These are phyloP conservation scores for Akanthomyces uredinophilus DNA, from an alignment of 2,329 filamentous ascomycete species.

Conservation along the genomic window DNA sequence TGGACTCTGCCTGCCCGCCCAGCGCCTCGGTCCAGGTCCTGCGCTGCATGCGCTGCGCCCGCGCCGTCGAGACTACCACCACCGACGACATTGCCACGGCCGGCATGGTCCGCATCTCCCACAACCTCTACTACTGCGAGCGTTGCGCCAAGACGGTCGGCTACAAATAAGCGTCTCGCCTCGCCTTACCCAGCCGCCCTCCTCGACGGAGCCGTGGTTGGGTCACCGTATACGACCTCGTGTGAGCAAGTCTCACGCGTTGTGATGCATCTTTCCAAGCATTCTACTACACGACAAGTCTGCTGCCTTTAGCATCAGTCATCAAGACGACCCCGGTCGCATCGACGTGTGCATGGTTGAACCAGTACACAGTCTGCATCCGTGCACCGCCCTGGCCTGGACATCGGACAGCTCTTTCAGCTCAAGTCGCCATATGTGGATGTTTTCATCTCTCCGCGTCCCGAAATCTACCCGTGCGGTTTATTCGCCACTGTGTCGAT, in stretches of 20 bases:
- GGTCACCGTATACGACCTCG: not conserved
- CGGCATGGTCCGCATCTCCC: slow-evolving; percentile 61
- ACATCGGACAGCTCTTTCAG: not conserved
- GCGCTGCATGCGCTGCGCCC: slow-evolving; percentile 58
- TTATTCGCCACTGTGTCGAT: not conserved
- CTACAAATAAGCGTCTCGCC: slow-evolving; percentile 45
- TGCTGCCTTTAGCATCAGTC: not conserved
- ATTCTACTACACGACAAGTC: not conserved
- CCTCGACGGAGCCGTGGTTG: not conserved
- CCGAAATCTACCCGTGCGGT: not conserved
- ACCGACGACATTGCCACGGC: slow-evolving; percentile 53
- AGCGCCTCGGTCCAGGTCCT: slow-evolving; percentile 54
- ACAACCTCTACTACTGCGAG: slow-evolving; percentile 62
- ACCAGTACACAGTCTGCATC: not conserved
- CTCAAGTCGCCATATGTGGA: not conserved
- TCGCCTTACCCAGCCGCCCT: not conserved
- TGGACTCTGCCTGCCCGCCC: slow-evolving; percentile 41
- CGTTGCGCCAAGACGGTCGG: slow-evolving; percentile 60
- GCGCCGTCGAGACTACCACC: slow-evolving; percentile 54
- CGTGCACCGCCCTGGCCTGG: not conserved
- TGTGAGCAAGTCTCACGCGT: not conserved
- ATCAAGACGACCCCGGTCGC: not conserved
- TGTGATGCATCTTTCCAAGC: not conserved
- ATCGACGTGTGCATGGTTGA: not conserved
- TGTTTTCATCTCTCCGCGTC: not conserved